Percentiles rank a stretch among this genome's conserved stretches.
phyloP scores from a whole-genome alignment of 305 asterid genomes.

The Solanum chacoense region DNA sequence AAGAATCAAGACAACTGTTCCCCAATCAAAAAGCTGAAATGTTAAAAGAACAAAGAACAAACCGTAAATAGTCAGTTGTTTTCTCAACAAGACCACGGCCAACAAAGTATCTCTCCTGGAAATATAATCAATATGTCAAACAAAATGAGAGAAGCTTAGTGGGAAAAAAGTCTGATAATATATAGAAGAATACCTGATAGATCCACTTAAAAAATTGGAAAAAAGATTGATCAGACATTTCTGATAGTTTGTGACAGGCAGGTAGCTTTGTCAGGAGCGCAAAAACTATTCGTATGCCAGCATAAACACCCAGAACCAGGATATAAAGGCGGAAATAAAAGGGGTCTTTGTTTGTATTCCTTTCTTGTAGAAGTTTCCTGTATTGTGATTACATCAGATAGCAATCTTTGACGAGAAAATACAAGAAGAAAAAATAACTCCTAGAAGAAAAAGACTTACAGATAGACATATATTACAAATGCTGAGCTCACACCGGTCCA shows the following conservation, averaged over 20 bases:
- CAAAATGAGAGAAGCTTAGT: background rate
- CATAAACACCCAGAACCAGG: conserved; percentile 85
- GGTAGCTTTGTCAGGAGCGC: conserved; percentile 77
- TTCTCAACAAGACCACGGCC: conserved; percentile 98
- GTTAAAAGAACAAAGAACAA: conserved; percentile 9
- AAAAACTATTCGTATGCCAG: conserved; percentile 65
- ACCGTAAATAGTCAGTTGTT: conserved; percentile 82
- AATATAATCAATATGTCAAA: conserved; percentile 9
- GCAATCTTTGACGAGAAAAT: background rate
- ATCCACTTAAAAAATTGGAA: conserved; percentile 99
- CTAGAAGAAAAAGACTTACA: conserved; percentile 42
- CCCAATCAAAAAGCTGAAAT: background rate
- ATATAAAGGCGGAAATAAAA: conserved; percentile 83
- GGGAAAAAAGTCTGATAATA: background rate
- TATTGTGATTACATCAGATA: conserved; percentile 22
- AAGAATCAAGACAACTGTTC: background rate
- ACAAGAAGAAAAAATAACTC: background rate
- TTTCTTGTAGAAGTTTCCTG: conserved; percentile 79
- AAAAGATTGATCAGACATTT: conserved; percentile 83
- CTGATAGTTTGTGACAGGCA: conserved; percentile 73
- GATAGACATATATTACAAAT: conserved; percentile 58
- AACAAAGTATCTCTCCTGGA: conserved; percentile 96
- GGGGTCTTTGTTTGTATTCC: conserved; percentile 44
- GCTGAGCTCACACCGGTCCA: conserved; percentile 77
- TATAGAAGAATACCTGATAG: conserved; percentile 56